phyloP scores from a whole-genome alignment of 306 rosid species.

The Prinsepia uniflora region DNA sequence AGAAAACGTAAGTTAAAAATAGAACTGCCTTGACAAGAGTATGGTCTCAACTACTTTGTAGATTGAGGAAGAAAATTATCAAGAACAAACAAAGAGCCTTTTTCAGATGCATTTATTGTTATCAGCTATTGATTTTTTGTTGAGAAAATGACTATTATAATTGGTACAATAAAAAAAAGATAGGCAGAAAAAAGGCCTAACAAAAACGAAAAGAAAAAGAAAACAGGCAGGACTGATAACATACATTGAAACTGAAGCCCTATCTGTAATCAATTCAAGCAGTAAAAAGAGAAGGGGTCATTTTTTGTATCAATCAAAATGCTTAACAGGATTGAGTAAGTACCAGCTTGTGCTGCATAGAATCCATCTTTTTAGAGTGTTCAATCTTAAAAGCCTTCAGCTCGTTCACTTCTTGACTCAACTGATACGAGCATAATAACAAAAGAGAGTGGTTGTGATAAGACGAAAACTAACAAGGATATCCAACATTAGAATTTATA shows the following conservation, averaged over 20 bases:
- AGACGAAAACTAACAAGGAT: neutral
- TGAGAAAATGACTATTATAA: neutral
- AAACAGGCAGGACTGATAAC: neutral
- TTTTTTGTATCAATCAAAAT: constrained; percentile 1
- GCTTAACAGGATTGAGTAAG: constrained; percentile 4
- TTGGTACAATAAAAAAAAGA: neutral
- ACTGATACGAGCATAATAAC: constrained; percentile 27
- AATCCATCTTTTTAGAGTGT: constrained; percentile 34
- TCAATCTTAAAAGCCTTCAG: constrained; percentile 33
- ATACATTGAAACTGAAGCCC: neutral
- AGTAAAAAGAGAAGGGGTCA: neutral
- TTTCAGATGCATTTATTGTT: neutral
- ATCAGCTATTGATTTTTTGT: neutral
- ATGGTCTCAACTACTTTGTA: neutral
- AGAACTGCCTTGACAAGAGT: neutral
- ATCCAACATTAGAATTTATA: neutral
- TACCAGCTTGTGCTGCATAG: constrained; percentile 69
- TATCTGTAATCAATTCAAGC: neutral
- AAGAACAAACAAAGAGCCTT: neutral
- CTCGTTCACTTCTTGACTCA: constrained; percentile 50
- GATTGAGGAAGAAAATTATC: neutral
- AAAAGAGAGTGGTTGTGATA: constrained; percentile 7
- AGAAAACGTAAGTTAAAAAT: neutral
- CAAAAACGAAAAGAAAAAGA: no score
- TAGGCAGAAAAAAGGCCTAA: neutral